These are phyloP conservation scores for Sordariomycetes sp. DNA, from an alignment of 2,329 filamentous ascomycete genomes.

Conservation along the genomic window DNA sequence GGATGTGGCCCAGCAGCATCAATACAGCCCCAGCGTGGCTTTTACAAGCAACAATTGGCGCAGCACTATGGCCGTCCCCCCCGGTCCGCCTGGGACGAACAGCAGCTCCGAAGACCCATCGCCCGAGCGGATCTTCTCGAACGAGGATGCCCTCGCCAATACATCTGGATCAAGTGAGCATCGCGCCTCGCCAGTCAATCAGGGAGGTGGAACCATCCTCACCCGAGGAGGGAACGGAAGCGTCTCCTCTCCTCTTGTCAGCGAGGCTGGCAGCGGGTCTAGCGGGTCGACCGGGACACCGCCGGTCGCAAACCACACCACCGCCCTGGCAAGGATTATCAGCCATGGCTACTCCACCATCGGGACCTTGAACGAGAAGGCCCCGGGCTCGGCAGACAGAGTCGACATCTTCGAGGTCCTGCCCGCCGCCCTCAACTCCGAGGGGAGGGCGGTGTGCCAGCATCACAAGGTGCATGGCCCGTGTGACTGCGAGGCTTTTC, in stretches of 20 bases:
- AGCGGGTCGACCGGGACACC: background rate
- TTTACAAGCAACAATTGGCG: constrained; percentile 3
- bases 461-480: background rate
- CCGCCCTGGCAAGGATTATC: background rate
- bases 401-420: constrained; percentile 2
- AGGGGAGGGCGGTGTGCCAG: constrained; percentile 1
- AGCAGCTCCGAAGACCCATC: background rate
- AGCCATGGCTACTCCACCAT: constrained; percentile 1
- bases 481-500: constrained; percentile 1
- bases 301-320: background rate
- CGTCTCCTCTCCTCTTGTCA: background rate
- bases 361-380: background rate
- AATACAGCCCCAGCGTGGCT: background rate
- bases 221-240: background rate
- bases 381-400: background rate
- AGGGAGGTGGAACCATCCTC: background rate
- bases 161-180: background rate
- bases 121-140: background rate
- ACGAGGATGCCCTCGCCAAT: background rate
- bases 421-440: background rate
- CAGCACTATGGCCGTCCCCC: background rate
- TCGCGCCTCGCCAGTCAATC: background rate
- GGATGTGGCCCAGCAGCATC: background rate
- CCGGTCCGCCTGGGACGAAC: background rate
- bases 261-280: background rate